Evolutionary conservation across 345 rosid genomes (phyloP).

Genomic region (Gossypium thurberi): DNA sequence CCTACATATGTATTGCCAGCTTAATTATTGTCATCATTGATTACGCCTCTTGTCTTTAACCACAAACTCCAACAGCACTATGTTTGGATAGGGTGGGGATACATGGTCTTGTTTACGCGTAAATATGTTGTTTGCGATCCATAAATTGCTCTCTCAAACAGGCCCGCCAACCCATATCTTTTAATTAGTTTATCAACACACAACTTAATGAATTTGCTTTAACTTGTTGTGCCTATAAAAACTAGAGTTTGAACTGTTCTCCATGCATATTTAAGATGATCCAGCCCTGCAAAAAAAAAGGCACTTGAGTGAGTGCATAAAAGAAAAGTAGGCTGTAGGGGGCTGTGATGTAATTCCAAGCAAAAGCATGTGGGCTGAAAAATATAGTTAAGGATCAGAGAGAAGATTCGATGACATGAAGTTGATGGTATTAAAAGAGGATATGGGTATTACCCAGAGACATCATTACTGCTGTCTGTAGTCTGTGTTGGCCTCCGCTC

Average conservation of each 20-base stretch:
- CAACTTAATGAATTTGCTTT: background rate
- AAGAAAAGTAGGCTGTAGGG: background rate
- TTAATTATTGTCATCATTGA: slow-evolving; percentile 31
- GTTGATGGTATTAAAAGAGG: background rate
- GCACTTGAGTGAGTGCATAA: slow-evolving; percentile 4
- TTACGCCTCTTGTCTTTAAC: slow-evolving; percentile 21
- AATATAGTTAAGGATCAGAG: slow-evolving; percentile 8
- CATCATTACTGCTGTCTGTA: slow-evolving; percentile 22
- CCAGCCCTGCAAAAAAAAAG: background rate
- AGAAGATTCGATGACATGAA: slow-evolving; percentile 7
- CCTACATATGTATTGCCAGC: background rate
- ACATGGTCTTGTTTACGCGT: no score
- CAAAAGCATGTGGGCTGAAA: background rate
- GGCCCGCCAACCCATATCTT: background rate
- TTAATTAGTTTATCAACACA: background rate
- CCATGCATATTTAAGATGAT: background rate
- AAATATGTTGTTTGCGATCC: background rate
- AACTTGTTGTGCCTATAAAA: background rate
- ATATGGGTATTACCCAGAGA: background rate
- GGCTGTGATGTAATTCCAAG: background rate
- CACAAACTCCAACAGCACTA: slow-evolving; percentile 3
- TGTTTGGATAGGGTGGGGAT: no score
- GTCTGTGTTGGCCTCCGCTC: background rate
- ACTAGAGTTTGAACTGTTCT: background rate
- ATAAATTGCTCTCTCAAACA: background rate